phyloP scores from a whole-genome alignment of 495 filamentous ascomycete species.

The Xylaria cubensis region DNA sequence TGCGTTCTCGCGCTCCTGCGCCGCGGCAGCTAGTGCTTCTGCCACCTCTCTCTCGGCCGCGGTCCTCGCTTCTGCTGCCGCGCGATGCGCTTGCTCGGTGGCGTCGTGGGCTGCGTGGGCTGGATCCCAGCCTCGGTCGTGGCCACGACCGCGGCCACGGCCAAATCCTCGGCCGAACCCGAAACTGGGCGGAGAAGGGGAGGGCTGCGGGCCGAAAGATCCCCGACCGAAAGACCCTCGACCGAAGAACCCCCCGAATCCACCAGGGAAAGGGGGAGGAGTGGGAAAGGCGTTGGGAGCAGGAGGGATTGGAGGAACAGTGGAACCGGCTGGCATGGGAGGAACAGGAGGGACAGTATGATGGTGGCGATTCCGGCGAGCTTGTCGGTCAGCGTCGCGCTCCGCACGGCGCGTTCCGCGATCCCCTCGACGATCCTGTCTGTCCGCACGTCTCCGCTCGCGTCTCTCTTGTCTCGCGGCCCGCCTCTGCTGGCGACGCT shows the following conservation, averaged over 20 bases:
- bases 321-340: background rate
- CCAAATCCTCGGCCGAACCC: conserved; percentile 7
- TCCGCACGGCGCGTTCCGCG: conserved; percentile 30
- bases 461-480: conserved; percentile 37
- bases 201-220: background rate
- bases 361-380: conserved; percentile 25
- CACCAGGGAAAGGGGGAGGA: background rate
- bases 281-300: background rate
- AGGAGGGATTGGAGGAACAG: background rate
- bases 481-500: conserved; percentile 34
- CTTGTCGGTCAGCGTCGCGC: conserved; percentile 33
- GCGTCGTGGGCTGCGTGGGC: background rate
- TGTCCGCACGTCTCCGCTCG: conserved; percentile 40
- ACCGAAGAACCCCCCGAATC: background rate
- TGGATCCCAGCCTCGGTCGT: background rate
- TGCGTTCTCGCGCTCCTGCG: background rate
- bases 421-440: conserved; percentile 32
- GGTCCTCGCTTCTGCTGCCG: background rate
- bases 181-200: background rate
- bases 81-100: conserved; percentile 9
- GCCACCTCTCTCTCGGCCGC: background rate
- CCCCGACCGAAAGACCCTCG: background rate
- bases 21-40: conserved; percentile 5
- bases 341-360: background rate
- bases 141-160: background rate